Percentiles rank a stretch among this genome's conserved stretches.
Conservation (phyloP, 257 asterid genomes). For the Buddleja alternifolia region DNA sequence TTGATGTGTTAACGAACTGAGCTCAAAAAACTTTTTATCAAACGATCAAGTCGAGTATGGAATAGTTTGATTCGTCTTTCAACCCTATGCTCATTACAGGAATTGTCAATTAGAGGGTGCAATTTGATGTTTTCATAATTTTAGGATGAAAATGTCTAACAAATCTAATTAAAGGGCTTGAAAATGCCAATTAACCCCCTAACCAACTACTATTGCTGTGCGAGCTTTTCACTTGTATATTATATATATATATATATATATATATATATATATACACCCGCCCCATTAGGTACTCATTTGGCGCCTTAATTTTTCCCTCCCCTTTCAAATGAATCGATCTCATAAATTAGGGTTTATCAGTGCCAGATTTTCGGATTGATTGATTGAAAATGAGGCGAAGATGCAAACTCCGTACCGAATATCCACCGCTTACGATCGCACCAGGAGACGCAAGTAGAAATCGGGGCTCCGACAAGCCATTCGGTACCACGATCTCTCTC, state of each 20-base stretch:
- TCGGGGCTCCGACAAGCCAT: slow-evolving; percentile 36
- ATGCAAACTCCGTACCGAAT: slow-evolving; percentile 36
- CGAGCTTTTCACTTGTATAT: background rate
- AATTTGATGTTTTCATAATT: too few species aligned
- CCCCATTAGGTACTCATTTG: slow-evolving; percentile 10
- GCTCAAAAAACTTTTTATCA: too few species aligned
- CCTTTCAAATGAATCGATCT: slow-evolving; percentile 8
- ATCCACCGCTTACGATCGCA: slow-evolving; percentile 27
- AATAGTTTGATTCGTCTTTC: too few species aligned
- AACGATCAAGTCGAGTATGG: too few species aligned
- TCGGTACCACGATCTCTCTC: slow-evolving; percentile 34
- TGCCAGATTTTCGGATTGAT: slow-evolving; percentile 6
- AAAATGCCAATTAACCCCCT: too few species aligned
- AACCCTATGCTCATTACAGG: too few species aligned
- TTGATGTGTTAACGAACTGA: too few species aligned
- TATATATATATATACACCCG: background rate
- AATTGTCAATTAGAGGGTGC: too few species aligned
- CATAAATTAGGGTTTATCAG: slow-evolving; percentile 30
- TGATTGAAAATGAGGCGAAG: slow-evolving; percentile 34
- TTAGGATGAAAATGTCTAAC: too few species aligned
- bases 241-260: too few species aligned
- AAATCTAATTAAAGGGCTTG: too few species aligned
- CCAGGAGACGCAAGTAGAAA: slow-evolving; percentile 24
- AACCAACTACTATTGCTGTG: background rate
- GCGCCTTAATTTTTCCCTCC: slow-evolving; percentile 31